Base-by-base conservation (phyloP, 768 basidiomycete species). In the Tricholoma hemisulphureum region DNA sequence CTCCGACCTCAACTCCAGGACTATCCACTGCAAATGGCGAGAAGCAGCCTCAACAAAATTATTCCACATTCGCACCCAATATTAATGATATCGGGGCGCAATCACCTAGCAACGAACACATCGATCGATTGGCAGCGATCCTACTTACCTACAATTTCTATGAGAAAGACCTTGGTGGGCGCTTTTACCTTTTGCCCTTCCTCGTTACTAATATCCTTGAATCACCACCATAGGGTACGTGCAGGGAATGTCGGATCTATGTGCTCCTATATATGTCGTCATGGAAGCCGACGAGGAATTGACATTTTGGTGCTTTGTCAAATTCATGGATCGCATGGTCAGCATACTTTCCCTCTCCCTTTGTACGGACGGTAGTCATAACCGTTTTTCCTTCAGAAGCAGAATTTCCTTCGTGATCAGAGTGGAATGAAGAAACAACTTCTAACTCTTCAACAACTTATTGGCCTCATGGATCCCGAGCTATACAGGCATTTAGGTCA, bases 181-280 rank as follows among this genome's bases (percentile, higher is more conserved):
- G 31, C 24, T 60, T 59, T 28, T 32, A 55, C 60, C 14, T 24
- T 13, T 1, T 8, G 55, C 49, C 32, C 11, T 61, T 50, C 48
- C 26, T 37, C 49, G 13, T 39, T 41, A 56, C 35, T 37, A 18
- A 45, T n/a, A 58, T 9, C 49, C 57, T 24, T 39, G 23, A 58
- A 52, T 46, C 6, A 46, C 23, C 6, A 46, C 23, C 16, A 2
- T 59, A 89, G 94, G 95, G 26, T 98, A 98, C 70, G 97, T 98
- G 4, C 97, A 98, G 72, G 97, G 97, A 29, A 98, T 98, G 97
- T 94, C 92, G 2, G 97, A 99, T 72, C 82, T 99, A 13, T 91
- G 92, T 64, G 89, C 93, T 3, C 97, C 97, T 11, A 74, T 98
- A 6, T 98, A 98, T 67, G 88, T 98, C 23, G 91, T 95, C 14